These are phyloP conservation scores for Rhodotorula sp. DNA, from an alignment of 1,284 basidiomycete genomes.

Conservation along the genomic window DNA sequence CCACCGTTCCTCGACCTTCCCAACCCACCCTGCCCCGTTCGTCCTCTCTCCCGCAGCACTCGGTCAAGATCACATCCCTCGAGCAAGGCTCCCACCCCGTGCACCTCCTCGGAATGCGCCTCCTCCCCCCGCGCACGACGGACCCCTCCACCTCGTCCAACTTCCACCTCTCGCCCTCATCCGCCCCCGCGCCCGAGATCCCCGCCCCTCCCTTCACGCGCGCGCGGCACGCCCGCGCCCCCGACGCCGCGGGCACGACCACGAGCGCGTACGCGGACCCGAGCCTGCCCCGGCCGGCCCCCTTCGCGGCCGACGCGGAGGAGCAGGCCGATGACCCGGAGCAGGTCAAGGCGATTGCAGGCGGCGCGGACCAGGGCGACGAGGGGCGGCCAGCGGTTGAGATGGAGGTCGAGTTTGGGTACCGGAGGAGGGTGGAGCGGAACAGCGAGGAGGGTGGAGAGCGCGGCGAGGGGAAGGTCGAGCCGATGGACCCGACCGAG, in stretches of 20 bases:
- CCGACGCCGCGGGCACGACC: background rate
- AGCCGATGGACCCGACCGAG: conserved; percentile 1
- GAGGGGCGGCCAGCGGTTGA: conserved; percentile 10
- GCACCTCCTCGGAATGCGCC: conserved; percentile 10
- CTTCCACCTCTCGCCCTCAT: too few relatives aligned
- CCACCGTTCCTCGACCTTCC: too few relatives aligned
- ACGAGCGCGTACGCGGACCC: conserved; percentile 9
- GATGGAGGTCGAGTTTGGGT: conserved; percentile 19
- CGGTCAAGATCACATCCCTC: conserved; percentile 13
- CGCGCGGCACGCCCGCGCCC: background rate
- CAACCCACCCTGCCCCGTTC: too few relatives aligned
- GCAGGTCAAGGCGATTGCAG: background rate
- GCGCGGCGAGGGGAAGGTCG: background rate
- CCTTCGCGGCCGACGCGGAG: conserved; percentile 10
- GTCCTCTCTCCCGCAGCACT: background rate
- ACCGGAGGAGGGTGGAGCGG: background rate
- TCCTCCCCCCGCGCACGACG: conserved; percentile 5
- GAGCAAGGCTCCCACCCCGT: conserved; percentile 17
- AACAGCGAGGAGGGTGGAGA: background rate
- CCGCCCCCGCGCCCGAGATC: background rate
- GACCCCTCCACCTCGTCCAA: background rate
- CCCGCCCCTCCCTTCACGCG: background rate
- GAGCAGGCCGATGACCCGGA: conserved; percentile 7
- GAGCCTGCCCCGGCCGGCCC: conserved; percentile 1
- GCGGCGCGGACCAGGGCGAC: background rate